phyloP scores from a whole-genome alignment of 2,329 filamentous ascomycete species.

The Penicillium sp. region DNA sequence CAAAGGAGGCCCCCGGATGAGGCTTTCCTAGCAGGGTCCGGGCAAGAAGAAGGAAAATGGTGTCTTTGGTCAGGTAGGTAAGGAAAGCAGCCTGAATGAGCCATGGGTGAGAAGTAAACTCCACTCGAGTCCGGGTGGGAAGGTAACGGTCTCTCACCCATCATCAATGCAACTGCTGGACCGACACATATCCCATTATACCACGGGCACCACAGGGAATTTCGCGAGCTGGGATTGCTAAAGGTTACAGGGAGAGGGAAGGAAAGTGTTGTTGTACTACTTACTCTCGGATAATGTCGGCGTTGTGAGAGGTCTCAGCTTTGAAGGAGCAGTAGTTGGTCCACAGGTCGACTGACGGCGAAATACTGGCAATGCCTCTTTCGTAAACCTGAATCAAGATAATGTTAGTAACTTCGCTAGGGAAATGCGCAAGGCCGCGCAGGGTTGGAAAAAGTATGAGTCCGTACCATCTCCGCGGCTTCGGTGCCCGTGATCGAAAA shows the following conservation, averaged over 20 bases:
- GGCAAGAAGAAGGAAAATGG: conserved; percentile 25
- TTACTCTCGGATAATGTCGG: conserved; percentile 99
- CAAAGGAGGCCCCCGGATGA: conserved; percentile 32
- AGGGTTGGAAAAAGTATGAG: conserved; percentile 2
- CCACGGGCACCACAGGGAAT: conserved; percentile 37
- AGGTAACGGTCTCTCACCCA: conserved; percentile 67
- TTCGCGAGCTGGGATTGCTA: conserved; percentile 40
- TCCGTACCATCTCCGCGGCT: conserved; percentile 86
- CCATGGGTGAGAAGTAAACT: conserved; percentile 53
- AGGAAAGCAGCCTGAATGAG: conserved; percentile 51
- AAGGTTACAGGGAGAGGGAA: conserved; percentile 60
- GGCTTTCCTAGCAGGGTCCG: conserved; percentile 28
- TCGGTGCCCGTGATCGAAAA: conserved; percentile 97
- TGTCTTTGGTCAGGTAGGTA: conserved; percentile 37
- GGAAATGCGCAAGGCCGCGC: neutral
- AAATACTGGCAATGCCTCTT: conserved; percentile 87
- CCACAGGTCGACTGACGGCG: conserved; percentile 94
- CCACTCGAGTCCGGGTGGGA: conserved; percentile 41
- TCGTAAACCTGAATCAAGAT: conserved; percentile 72
- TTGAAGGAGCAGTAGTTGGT: conserved; percentile 97
- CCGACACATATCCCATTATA: conserved; percentile 31
- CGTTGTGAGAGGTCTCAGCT: conserved; percentile 92
- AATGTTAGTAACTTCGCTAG: conserved; percentile 3
- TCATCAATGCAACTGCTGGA: conserved; percentile 43
- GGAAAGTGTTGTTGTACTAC: conserved; percentile 67